Evolutionary conservation across 805 yeast species (phyloP), one percentile per base, ranked within the genome.

Genomic region (Pichia paraexigua): DNA sequence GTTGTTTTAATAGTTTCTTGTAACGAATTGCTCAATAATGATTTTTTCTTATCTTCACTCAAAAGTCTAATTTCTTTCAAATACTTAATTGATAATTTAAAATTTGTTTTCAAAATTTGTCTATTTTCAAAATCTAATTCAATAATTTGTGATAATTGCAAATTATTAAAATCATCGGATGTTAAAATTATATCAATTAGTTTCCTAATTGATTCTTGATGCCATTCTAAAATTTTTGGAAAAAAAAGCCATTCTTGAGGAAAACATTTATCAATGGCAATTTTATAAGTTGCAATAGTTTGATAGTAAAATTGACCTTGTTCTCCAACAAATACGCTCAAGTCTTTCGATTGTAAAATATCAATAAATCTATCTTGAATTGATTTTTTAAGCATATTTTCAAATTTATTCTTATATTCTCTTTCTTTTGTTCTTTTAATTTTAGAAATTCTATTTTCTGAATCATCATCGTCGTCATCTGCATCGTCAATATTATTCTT

Each of bases 231-330:
- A 47, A 83, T 78, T 49, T 77, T 76, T 24, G 76, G 71, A 60
- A 83, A 80, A 35, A 92, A 73, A 45, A 81, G 73, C 97, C 98
- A 94, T 51, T 76, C 72, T 20, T 63, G 61, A 0, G 98, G 97
- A 54, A 87, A 82, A 48, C 83, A 74, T 15, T 71, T 71, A 2
- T 73, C 66, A 24, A 88, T 69, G 30, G 81, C 81, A 22, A 77
- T 76, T 51, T 79, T 76, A 5, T 86, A 88, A 51, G 84, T 77
- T 30, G 76, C 67, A 50, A 94, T 69, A 60, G 92, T 97, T 57
- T 85, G 83, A 64, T 85, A 88, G 20, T 90, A 77, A 91, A 97
- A 92, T 18, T 63, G 61, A 52, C 82, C 83, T 50, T 91, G 68
- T 57, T 86, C 81, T 41, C 84, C 83, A 52, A 87, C 73, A 1